Evolutionary conservation across 129 eudicot species (phyloP).

Genomic region (Helichrysum umbraculigerum): DNA sequence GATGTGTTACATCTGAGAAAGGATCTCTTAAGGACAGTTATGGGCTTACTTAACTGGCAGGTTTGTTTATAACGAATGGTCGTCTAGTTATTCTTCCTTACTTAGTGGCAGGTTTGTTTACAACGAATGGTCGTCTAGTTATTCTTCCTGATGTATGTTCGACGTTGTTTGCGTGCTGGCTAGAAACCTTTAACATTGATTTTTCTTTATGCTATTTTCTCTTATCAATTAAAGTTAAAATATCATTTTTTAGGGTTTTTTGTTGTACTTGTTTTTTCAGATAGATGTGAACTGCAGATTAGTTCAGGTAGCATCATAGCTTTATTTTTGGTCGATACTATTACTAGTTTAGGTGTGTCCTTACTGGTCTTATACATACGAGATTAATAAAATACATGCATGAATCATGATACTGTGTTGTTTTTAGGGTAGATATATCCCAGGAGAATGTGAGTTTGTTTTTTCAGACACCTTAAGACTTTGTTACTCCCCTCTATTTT

Average conservation of each 20-base stretch:
- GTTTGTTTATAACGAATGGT: constrained; percentile 42
- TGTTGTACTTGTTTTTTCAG: neutral
- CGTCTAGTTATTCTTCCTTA: constrained; percentile 5
- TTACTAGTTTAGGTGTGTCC: constrained; percentile 9
- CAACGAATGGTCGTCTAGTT: constrained; percentile 14
- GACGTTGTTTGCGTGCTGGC: constrained; percentile 10
- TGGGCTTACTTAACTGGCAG: constrained; percentile 64
- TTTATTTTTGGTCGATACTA: constrained; percentile 2
- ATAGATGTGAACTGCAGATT: constrained; percentile 2
- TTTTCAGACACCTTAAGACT: too few species aligned
- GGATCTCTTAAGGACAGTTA: constrained; percentile 65
- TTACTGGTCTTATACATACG: neutral
- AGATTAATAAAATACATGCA: neutral
- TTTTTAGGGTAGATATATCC: neutral
- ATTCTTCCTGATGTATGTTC: constrained; percentile 15
- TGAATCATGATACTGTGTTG: too few species aligned
- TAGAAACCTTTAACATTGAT: neutral
- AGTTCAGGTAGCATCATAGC: constrained; percentile 10
- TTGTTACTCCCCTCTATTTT: too few species aligned
- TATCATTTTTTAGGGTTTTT: neutral
- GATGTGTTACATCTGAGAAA: constrained; percentile 75
- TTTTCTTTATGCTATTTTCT: neutral
- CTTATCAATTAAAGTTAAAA: neutral
- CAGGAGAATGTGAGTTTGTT: too few species aligned
- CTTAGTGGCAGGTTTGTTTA: constrained; percentile 73